phyloP scores from a whole-genome alignment of 169 alveolate species.

The Babesia sp. region DNA sequence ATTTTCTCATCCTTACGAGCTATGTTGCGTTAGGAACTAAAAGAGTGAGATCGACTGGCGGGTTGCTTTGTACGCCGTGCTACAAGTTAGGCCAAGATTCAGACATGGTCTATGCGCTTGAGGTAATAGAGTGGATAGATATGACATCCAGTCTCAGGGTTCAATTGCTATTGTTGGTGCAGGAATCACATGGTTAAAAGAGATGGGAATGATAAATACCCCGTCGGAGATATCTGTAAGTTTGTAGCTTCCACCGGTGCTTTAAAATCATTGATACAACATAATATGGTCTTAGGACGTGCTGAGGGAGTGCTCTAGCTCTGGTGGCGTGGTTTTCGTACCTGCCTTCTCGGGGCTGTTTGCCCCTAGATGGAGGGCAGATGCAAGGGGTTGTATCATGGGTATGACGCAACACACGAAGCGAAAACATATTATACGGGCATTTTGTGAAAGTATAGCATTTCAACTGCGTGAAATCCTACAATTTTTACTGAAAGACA shows the following conservation, averaged over 20 bases:
- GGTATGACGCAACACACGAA: conserved; percentile 88
- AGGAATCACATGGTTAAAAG: conserved; percentile 87
- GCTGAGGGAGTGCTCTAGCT: conserved; percentile 71
- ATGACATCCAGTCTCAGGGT: conserved; percentile 73
- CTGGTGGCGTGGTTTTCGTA: conserved; percentile 90
- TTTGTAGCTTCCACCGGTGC: neutral
- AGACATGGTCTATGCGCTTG: conserved; percentile 85
- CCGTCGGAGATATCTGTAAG: conserved; percentile 76
- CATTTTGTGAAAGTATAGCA: conserved; percentile 87
- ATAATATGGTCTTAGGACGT: conserved; percentile 14
- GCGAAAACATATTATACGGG: conserved; percentile 86
- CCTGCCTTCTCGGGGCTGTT: conserved; percentile 92
- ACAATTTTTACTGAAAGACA: conserved; percentile 57
- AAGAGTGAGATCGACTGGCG: conserved; percentile 79
- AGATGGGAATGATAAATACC: conserved; percentile 68
- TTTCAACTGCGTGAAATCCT: conserved; percentile 85
- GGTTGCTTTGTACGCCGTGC: conserved; percentile 89
- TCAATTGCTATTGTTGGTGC: conserved; percentile 93
- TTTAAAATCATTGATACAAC: neutral
- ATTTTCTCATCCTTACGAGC: neutral
- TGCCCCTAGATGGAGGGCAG: conserved; percentile 94
- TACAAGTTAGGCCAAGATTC: conserved; percentile 77
- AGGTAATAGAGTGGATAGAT: conserved; percentile 27
- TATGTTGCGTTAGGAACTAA: conserved; percentile 69
- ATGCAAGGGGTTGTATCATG: conserved; percentile 87